Evolutionary conservation across 768 basidiomycete genomes (phyloP).

Genomic region (Melanogaster broomeanus): DNA sequence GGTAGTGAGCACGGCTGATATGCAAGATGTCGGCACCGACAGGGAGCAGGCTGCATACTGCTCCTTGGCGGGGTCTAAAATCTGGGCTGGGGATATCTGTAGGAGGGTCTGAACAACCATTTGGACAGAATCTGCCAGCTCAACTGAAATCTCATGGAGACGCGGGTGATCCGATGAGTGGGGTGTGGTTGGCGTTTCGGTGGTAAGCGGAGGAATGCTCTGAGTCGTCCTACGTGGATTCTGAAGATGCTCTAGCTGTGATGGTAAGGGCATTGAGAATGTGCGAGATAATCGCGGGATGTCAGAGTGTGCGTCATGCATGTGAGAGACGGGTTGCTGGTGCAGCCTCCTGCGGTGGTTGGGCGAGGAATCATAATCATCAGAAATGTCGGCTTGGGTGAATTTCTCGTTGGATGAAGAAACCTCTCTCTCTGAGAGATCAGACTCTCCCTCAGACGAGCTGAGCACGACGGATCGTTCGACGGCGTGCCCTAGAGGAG

Average conservation of each 20-base stretch:
- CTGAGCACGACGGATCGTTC: constrained; percentile 45
- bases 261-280: constrained; percentile 78
- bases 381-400: constrained; percentile 34
- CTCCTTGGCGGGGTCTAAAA: constrained; percentile 91
- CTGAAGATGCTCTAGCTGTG: constrained; percentile 72
- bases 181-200: constrained; percentile 16
- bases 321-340: constrained; percentile 21
- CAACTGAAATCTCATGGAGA: constrained; percentile 74
- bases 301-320: constrained; percentile 27
- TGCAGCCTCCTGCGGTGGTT: constrained; percentile 25
- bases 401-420: constrained; percentile 28
- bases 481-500: constrained; percentile 31
- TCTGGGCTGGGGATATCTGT: constrained; percentile 85
- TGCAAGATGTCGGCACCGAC: constrained; percentile 82
- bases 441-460: constrained; percentile 54
- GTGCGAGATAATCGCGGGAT: constrained; percentile 69
- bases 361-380: constrained; percentile 28
- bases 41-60: constrained; percentile 89
- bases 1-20: constrained; percentile 85
- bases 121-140: constrained; percentile 90
- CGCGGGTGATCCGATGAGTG: constrained; percentile 30
- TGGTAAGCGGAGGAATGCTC: constrained; percentile 7
- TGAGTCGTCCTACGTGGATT: constrained; percentile 56
- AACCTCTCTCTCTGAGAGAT: constrained; percentile 47
- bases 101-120: constrained; percentile 89